Evolutionary conservation across 345 rosid genomes (phyloP).

Genomic region (Moricandia moricandioides): DNA sequence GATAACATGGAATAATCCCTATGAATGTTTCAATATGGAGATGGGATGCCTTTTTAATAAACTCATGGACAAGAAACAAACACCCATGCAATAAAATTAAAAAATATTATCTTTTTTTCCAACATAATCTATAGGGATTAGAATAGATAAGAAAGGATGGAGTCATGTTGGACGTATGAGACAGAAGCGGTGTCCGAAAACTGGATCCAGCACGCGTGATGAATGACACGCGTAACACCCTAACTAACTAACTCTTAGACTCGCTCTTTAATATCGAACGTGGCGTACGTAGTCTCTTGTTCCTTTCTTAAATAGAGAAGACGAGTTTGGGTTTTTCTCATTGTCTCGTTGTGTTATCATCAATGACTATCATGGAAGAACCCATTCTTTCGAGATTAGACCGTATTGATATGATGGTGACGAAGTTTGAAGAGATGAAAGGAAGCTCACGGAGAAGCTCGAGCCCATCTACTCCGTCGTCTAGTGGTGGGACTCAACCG

Average conservation of each 20-base stretch:
- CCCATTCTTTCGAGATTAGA: slow-evolving; percentile 31
- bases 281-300: background rate
- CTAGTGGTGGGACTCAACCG: slow-evolving; percentile 22
- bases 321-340: slow-evolving; percentile 5
- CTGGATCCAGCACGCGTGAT: slow-evolving; percentile 14
- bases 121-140: slow-evolving; percentile 1
- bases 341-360: background rate
- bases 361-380: slow-evolving; percentile 24
- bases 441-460: slow-evolving; percentile 33
- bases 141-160: slow-evolving; percentile 27
- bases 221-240: slow-evolving; percentile 19
- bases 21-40: background rate
- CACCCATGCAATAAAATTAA: background rate
- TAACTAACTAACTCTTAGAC: background rate
- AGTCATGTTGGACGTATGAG: slow-evolving; percentile 10
- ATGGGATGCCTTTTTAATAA: background rate
- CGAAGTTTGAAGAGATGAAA: slow-evolving; percentile 28
- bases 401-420: slow-evolving; percentile 31
- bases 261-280: background rate
- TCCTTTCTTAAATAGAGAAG: background rate
- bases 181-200: slow-evolving; percentile 7
- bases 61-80: background rate
- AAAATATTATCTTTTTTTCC: slow-evolving; percentile 21
- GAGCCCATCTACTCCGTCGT: slow-evolving; percentile 27
- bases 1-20: background rate